Base-by-base conservation (phyloP, 371 early-diverging fungal species). In the Apophysomyces trapeziformis region DNA sequence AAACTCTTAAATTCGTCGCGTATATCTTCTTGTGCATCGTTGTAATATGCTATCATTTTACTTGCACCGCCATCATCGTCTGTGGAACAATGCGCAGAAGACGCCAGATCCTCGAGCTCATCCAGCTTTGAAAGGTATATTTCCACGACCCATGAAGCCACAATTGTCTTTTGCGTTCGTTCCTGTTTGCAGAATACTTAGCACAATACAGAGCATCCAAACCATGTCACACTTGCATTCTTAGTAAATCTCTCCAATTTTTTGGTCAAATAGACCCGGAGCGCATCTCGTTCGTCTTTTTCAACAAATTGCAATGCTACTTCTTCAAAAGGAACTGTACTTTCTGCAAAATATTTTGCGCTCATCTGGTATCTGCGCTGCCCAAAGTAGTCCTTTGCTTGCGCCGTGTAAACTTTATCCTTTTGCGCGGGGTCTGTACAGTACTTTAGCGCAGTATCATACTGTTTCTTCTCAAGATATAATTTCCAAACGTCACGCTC, bases 401-500 rank as follows among this genome's bases (percentile, higher is more conserved):
- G 97, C 0, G 93, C 85, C 0, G 89, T 90, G 56, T 92, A 72
- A 16, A 97, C 89, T 38, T 78, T 81, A 67, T 95, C 92, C 50
- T 85, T 83, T 69, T 96, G 95, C 0, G 83, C 78, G 2, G 87
- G 80, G 61, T 87, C 90, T 78, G 90, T 92, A 69, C 92, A 89
- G 70, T 90, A 91, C 43, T 86, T 78, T 38, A 93, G 72, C 2
- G 96, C 95, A 13, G 81, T 75, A 26, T 92, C 91, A 67, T 91
- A 96, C 63, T 87, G 76, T 47, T 85, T 85, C 64, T 89, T 86
- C 45, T 86, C 80, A 45, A 98, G 79, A 66, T 92, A 95, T 0
- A 95, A 78, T 16, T 87, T 85, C 99, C 99, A 98, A 3, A 96
- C 90, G 69, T 97, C 90, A 5, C 96, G 87, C 61, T 95, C 95